phyloP scores from a whole-genome alignment of 2,329 filamentous ascomycete species.

The Aspergillus sp. region DNA sequence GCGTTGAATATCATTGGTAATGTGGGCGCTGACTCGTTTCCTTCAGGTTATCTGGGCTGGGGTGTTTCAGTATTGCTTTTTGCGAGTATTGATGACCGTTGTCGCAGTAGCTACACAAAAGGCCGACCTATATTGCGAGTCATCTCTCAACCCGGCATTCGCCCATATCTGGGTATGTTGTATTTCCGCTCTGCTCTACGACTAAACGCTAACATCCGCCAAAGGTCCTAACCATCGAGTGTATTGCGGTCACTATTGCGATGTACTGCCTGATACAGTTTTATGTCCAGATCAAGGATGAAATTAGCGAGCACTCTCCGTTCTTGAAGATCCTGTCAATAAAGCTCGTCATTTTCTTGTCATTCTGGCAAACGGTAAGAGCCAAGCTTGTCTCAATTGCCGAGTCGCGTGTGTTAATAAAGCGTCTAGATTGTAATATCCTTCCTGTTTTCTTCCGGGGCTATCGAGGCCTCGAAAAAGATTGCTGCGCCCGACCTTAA shows the following conservation, averaged over 20 bases:
- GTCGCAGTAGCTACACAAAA: conserved; percentile 73
- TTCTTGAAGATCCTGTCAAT: conserved; percentile 82
- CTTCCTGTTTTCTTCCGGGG: conserved; percentile 61
- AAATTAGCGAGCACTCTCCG: conserved; percentile 68
- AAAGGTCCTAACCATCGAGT: conserved; percentile 67
- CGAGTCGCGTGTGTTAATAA: not conserved
- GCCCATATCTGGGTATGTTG: conserved; percentile 76
- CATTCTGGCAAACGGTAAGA: conserved; percentile 74
- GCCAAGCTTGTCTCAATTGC: not conserved
- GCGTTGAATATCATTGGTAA: not conserved
- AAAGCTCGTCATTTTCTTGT: conserved; percentile 88
- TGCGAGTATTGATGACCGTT: conserved; percentile 76
- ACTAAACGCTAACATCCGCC: conserved; percentile 7
- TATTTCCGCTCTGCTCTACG: not conserved
- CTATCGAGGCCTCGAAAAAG: conserved; percentile 61
- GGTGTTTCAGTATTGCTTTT: conserved; percentile 82
- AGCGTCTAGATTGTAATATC: conserved; percentile 54
- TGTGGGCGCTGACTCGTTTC: not conserved
- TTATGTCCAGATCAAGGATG: conserved; percentile 71
- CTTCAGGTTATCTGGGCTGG: conserved; percentile 64
- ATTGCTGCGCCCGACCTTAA: conserved; percentile 74
- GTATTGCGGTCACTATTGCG: conserved; percentile 71
- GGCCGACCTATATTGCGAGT: conserved; percentile 71
- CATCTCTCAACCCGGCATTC: conserved; percentile 73
- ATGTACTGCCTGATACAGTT: conserved; percentile 91